Evolutionary conservation across 139 green algal genomes (phyloP).

Genomic region (Desmodesmus armatus): DNA sequence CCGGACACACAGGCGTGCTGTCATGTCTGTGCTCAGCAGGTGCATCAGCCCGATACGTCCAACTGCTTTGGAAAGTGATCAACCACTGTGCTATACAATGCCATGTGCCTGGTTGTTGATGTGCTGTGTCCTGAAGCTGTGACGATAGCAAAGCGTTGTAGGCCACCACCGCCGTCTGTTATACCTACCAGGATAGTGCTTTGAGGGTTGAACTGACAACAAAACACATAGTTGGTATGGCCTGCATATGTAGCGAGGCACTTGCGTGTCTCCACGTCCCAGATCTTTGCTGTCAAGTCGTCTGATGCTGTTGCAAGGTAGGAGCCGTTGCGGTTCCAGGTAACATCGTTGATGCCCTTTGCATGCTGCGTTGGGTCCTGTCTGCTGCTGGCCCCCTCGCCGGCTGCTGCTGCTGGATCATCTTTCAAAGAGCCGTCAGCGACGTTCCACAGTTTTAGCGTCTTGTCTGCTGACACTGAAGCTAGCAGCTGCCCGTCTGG

Average conservation of each 20-base stretch:
- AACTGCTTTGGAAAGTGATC: background rate
- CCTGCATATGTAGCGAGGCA: conserved; percentile 71
- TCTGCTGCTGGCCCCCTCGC: background rate
- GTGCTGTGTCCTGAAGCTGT: too few relatives aligned
- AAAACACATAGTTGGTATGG: conserved; percentile 93
- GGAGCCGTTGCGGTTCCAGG: conserved; percentile 73
- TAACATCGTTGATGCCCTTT: conserved; percentile 83
- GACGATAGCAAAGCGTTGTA: too few relatives aligned
- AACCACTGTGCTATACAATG: too few relatives aligned
- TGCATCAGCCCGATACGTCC: background rate
- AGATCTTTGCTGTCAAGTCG: conserved; percentile 73
- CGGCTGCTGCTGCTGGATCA: conserved; percentile 24
- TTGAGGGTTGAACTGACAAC: conserved; percentile 81
- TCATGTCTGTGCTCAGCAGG: background rate
- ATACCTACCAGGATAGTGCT: conserved; percentile 82
- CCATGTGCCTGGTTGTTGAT: too few relatives aligned
- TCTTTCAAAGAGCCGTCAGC: too few relatives aligned
- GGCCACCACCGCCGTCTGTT: too few relatives aligned
- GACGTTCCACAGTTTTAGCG: conserved; percentile 75
- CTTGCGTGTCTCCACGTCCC: conserved; percentile 64
- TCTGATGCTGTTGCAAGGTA: conserved; percentile 77
- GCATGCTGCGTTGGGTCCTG: conserved; percentile 52
- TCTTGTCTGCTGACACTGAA: conserved; percentile 79
- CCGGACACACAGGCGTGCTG: background rate
- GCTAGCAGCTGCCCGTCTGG: conserved; percentile 58